Evolutionary conservation across 2,329 filamentous ascomycete species (phyloP).

Genomic region (Neospermospora avenae): DNA sequence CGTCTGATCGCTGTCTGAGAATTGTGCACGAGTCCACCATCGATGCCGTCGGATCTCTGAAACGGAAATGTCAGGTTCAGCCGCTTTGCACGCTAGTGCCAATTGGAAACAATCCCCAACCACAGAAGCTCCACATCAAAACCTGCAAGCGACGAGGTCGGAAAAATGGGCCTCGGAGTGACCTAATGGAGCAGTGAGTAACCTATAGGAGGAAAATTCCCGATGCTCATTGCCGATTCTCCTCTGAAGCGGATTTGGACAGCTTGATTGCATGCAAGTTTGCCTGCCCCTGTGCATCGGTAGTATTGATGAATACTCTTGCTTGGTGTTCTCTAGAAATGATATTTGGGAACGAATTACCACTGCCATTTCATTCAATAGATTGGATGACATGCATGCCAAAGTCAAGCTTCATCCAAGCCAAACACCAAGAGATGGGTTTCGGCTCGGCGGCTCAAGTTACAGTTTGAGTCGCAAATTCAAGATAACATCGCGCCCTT

Average conservation of each 20-base stretch:
- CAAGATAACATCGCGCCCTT: neutral
- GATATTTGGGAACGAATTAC: neutral
- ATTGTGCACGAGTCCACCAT: neutral
- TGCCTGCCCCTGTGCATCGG: neutral
- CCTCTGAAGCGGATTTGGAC: neutral
- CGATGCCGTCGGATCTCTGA: slow-evolving; percentile 14
- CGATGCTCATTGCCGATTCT: neutral
- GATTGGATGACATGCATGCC: neutral
- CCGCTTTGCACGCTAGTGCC: slow-evolving; percentile 11
- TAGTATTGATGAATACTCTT: neutral
- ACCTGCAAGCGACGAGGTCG: neutral
- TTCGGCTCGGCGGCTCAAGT: neutral
- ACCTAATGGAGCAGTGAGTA: neutral
- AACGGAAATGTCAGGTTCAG: slow-evolving; percentile 12
- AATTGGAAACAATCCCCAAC: slow-evolving; percentile 2
- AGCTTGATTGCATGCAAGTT: neutral
- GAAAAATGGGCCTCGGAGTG: neutral
- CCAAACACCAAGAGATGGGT: neutral
- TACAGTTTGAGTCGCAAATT: neutral
- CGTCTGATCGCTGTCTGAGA: slow-evolving; percentile 15
- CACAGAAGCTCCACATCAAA: neutral
- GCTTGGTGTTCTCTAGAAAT: too few species aligned
- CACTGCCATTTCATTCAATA: neutral
- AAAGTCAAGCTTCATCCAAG: neutral
- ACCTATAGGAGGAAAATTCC: neutral